Percentiles rank a stretch among this genome's conserved stretches.
Conservation (phyloP, 1,139 yeast genomes). For the Pichia sp. region DNA sequence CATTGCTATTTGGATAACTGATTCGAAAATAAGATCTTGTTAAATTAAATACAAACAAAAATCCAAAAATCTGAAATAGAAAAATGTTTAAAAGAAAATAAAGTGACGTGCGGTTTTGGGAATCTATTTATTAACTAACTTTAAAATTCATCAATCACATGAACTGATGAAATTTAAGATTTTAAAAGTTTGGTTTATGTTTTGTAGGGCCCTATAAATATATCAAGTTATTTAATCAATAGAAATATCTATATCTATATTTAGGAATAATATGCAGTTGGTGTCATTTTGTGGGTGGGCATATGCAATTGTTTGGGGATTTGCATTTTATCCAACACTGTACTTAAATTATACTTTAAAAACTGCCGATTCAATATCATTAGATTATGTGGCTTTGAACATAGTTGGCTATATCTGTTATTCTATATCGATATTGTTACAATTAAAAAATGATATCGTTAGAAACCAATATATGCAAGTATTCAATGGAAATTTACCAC, state of each 20-base stretch:
- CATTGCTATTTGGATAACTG: neutral
- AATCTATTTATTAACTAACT: too few species aligned
- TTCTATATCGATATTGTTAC: conserved; percentile 34
- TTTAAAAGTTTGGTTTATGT: too few species aligned
- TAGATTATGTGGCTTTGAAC: conserved; percentile 39
- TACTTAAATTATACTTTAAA: conserved; percentile 32
- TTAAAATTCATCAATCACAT: too few species aligned
- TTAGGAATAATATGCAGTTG: conserved; percentile 4
- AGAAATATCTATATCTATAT: too few species aligned
- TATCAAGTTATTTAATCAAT: too few species aligned
- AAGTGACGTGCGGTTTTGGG: too few species aligned
- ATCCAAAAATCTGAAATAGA: neutral
- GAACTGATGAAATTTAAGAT: too few species aligned
- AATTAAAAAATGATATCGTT: conserved; percentile 33
- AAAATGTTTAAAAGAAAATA: too few species aligned
- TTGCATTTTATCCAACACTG: conserved; percentile 43
- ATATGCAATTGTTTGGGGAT: conserved; percentile 33
- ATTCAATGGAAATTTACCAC: conserved; percentile 32
- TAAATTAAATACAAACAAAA: too few species aligned
- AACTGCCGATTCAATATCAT: conserved; percentile 40
- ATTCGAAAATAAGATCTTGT: too few species aligned
- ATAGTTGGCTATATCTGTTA: conserved; percentile 39
- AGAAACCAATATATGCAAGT: conserved; percentile 34
- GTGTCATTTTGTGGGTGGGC: conserved; percentile 27
- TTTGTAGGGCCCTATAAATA: too few species aligned